A percentile compares a stretch with the other conserved stretches of the same genome.
Conservation (phyloP, 441 rosid genomes). For the Adansonia grandidieri region DNA sequence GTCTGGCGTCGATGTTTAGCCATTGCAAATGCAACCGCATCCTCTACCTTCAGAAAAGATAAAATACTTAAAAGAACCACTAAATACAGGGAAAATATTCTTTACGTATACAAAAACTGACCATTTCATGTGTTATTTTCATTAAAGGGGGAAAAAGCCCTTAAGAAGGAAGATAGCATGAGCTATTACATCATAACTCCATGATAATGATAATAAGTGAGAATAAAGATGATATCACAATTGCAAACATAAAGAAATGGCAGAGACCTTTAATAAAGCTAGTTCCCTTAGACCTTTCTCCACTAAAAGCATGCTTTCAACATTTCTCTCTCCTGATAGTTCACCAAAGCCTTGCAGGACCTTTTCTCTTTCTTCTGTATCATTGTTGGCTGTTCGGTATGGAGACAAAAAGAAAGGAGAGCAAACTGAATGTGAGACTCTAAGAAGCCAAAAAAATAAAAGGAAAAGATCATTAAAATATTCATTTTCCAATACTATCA, state of each 20-base stretch:
- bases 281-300: constrained; percentile 92
- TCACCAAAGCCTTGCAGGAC: constrained; percentile 45
- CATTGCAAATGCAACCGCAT: constrained; percentile 77
- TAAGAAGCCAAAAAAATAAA: not conserved
- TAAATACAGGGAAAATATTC: not conserved
- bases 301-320: constrained; percentile 81
- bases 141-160: not conserved
- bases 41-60: constrained; percentile 65
- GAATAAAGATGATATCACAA: constrained; percentile 15
- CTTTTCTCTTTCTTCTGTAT: constrained; percentile 53
- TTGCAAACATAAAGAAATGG: constrained; percentile 27
- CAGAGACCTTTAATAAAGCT: constrained; percentile 71
- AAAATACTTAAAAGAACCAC: constrained; percentile 16
- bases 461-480: not conserved
- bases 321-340: constrained; percentile 63
- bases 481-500: constrained; percentile 1
- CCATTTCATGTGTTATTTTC: not conserved
- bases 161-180: not conserved
- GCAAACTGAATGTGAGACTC: not conserved
- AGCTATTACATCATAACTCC: not conserved
- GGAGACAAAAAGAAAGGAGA: constrained; percentile 14
- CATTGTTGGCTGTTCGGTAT: constrained; percentile 48
- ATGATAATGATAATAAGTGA: not conserved
- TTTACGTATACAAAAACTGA: constrained; percentile 3
- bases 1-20: constrained; percentile 60